Base-by-base conservation (phyloP, 495 filamentous ascomycete genomes). In the Venustampulla echinocandica region DNA sequence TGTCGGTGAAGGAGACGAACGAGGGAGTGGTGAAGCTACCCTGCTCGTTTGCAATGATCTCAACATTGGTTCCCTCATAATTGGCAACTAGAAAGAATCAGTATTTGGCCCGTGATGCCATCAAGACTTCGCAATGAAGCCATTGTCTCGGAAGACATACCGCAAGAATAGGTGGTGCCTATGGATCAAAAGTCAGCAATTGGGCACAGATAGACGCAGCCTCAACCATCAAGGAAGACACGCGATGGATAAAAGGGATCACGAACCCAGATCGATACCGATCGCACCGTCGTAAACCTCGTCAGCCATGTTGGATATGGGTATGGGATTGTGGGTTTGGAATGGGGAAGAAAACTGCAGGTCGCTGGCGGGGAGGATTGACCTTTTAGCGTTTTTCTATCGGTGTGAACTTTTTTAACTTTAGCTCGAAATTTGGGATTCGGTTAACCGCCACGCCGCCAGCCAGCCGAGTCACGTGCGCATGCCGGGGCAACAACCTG, bases 31-130 rank as follows among this genome's bases (percentile, higher is more conserved):
- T 96, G 60, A 94, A 90, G 77, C 87, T 93, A 76, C 92, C 92
- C 79, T 98, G 92, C 78, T 97, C 92, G 71, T 95, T 98, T 80
- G 87, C 89, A 63, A 96, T 98, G 77, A 98, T 98, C 67, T 98
- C 92, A 61, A 98, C 92, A 76, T 93, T 94, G 73, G 82, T 90
- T 66, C 92, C 92, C 69, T 97, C 92, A 73, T 97, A 98, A 70
- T 88, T 90, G 73, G 92, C 92, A 69, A 97, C 92, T 57, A 30
- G 14, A 23, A 30, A 35, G 13, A 13, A 42, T 33, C 23, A 40
- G 37, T 33, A 30, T 48, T 32, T 42, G 36, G 43, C 36, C 37
- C 14, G 34, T 10, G 20, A n/a, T 40, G 18, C 10, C 2, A 15
- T 42, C 24, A 27, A 10, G 25, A 11, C 14, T 1, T 10, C 10